phyloP scores from a whole-genome alignment of 768 basidiomycete genomes.

The Tylopilus subfusipes region DNA sequence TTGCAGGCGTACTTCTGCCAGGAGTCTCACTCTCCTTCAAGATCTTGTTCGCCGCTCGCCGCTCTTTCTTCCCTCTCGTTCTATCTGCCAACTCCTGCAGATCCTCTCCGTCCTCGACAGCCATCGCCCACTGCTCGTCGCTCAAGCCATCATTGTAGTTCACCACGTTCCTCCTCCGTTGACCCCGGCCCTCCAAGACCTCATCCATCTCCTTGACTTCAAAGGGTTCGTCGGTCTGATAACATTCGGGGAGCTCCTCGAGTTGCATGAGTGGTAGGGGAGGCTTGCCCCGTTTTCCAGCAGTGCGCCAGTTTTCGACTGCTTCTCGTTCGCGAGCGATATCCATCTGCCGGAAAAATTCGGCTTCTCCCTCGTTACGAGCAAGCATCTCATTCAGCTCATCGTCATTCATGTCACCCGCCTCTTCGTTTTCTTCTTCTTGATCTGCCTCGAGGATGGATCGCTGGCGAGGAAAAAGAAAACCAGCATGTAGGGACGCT shows the following conservation, averaged over 20 bases:
- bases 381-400: slow-evolving; percentile 93
- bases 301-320: slow-evolving; percentile 61
- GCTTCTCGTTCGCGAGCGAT: slow-evolving; percentile 68
- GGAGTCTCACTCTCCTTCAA: slow-evolving; percentile 58
- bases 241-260: slow-evolving; percentile 90
- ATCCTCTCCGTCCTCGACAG: slow-evolving; percentile 80
- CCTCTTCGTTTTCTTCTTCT: slow-evolving; percentile 86
- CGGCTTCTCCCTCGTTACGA: slow-evolving; percentile 74
- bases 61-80: slow-evolving; percentile 60
- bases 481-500: slow-evolving; percentile 1
- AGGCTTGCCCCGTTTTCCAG: slow-evolving; percentile 74
- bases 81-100: slow-evolving; percentile 69
- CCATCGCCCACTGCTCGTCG: slow-evolving; percentile 92
- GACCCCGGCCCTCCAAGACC: slow-evolving; percentile 72
- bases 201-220: slow-evolving; percentile 56
- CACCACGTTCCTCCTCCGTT: slow-evolving; percentile 78
- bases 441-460: slow-evolving; percentile 89
- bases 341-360: slow-evolving; percentile 81
- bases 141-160: slow-evolving; percentile 92
- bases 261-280: slow-evolving; percentile 76
- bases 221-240: slow-evolving; percentile 81
- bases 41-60: slow-evolving; percentile 57
- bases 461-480: slow-evolving; percentile 46
- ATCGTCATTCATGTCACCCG: slow-evolving; percentile 89
- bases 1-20: slow-evolving; percentile 60